Evolutionary conservation across 169 alveolate species (phyloP).

Genomic region (Cyclospora cayetanensis): DNA sequence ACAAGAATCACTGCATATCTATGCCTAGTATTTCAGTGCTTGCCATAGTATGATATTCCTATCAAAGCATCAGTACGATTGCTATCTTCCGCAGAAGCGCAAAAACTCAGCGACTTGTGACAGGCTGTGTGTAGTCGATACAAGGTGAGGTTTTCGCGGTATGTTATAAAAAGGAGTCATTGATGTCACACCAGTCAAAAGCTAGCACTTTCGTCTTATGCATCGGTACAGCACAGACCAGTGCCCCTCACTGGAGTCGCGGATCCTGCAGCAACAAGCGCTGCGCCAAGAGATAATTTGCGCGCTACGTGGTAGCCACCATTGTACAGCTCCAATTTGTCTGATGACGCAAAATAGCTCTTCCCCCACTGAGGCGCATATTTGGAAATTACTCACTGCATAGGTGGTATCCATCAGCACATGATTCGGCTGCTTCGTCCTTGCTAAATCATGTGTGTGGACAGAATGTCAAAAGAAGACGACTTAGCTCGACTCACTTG

Average conservation of each 20-base stretch:
- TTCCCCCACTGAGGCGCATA: too few species aligned
- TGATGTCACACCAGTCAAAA: constrained; percentile 28
- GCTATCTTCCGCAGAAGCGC: too few species aligned
- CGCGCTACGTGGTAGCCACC: constrained; percentile 74
- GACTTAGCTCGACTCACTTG: constrained; percentile 75
- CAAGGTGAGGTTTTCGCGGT: neutral
- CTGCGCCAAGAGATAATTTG: constrained; percentile 70
- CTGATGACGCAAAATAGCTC: neutral
- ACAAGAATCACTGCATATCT: too few species aligned
- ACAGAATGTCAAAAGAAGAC: neutral
- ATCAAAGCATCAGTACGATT: too few species aligned
- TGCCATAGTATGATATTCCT: too few species aligned
- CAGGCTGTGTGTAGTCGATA: too few species aligned
- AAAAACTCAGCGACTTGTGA: too few species aligned
- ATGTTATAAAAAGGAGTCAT: neutral
- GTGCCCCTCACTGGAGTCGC: constrained; percentile 73
- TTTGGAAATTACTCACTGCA: constrained; percentile 78
- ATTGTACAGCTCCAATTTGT: constrained; percentile 65
- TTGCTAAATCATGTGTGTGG: constrained; percentile 72
- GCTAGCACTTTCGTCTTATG: constrained; percentile 9
- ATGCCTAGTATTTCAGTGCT: too few species aligned
- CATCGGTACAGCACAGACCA: constrained; percentile 73
- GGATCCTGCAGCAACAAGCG: constrained; percentile 71
- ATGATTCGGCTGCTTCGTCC: constrained; percentile 82
- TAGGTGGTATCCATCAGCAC: constrained; percentile 89